Base-by-base conservation (phyloP, 2,329 filamentous ascomycete species). In the Stachybotrys chlorohalonatus region DNA sequence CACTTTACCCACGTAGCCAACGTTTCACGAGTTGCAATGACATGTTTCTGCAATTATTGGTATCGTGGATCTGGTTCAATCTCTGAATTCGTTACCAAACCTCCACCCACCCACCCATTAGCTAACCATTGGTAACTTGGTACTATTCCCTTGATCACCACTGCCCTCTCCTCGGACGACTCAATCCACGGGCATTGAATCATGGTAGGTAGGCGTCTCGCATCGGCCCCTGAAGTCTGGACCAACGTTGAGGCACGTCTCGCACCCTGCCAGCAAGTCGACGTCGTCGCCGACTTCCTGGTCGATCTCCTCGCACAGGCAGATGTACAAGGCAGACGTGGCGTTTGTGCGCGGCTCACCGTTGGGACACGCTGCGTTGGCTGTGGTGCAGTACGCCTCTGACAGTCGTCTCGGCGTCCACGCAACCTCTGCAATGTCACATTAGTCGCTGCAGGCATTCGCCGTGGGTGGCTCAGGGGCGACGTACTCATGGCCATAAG, bases 151-250 rank as follows among this genome's bases (percentile, higher is more conserved):
- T 42, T 42, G 36, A 42, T 42, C 36, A 9, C 13, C 16, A n/a
- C 46, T 3, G 17, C 46, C 46, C 9, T 39, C 51, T 5, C 49
- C 45, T 17, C 49, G 49, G 2, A 45, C 24, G 24, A 42, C 36
- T 13, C 36, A 42, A 9, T 42, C 36, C 36, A 9, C 8, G 13
- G 2, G 13, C 2, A 9, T 42, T 9, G 36, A 2, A 24, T 47
- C 46, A n/a, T 47, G 46, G 30, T 60, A 59, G 50, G 71, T 73
- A 1, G 71, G 71, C 51, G 62, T 66, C 57, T 69, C 67, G 56
- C 72, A 74, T 16, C 72, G 66, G 48, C 70, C 71, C 56, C 72
- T 64, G 49, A 64, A 74, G 53, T 74, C 72, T 0, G 72, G 72
- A 11, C 64, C 66, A 52, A 71, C 62, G 45, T 72, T 70, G 45